Conservation (phyloP, 2,329 filamentous ascomycete genomes). For the Cladobotryum protrusum region DNA sequence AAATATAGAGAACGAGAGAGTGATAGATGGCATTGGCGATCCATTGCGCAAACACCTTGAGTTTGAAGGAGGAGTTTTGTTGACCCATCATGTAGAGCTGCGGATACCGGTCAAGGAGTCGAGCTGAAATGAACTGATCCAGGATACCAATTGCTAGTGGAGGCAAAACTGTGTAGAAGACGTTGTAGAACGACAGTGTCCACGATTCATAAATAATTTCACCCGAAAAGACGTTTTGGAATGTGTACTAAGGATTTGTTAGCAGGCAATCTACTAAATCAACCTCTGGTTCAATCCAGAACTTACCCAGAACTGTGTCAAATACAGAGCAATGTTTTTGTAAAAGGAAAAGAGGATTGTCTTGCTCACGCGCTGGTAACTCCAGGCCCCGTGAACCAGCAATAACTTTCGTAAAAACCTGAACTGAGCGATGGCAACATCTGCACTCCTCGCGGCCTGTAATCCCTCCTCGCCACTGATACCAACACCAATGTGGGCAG, state of each 20-base stretch:
- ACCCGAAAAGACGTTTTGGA: conserved; percentile 96
- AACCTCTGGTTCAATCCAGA: background rate
- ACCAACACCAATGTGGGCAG: conserved; percentile 93
- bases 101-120: conserved; percentile 88
- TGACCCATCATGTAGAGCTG: conserved; percentile 93
- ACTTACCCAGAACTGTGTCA: conserved; percentile 97
- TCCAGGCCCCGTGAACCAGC: conserved; percentile 94
- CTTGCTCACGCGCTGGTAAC: conserved; percentile 93
- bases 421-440: conserved; percentile 95
- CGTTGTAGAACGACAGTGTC: conserved; percentile 99
- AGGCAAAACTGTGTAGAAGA: conserved; percentile 91
- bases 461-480: conserved; percentile 97
- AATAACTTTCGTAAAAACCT: conserved; percentile 89
- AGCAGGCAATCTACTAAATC: background rate
- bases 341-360: conserved; percentile 98
- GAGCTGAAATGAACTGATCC: conserved; percentile 94
- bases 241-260: conserved; percentile 64
- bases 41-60: conserved; percentile 90
- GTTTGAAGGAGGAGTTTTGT: conserved; percentile 86
- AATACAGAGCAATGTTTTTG: conserved; percentile 97
- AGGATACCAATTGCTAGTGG: conserved; percentile 93
- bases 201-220: conserved; percentile 98
- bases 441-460: conserved; percentile 89
- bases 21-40: conserved; percentile 93
- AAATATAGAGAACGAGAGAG: conserved; percentile 86